These are phyloP conservation scores for Tricladium varicosporioides DNA, from an alignment of 2,329 filamentous ascomycete genomes.

Conservation along the genomic window DNA sequence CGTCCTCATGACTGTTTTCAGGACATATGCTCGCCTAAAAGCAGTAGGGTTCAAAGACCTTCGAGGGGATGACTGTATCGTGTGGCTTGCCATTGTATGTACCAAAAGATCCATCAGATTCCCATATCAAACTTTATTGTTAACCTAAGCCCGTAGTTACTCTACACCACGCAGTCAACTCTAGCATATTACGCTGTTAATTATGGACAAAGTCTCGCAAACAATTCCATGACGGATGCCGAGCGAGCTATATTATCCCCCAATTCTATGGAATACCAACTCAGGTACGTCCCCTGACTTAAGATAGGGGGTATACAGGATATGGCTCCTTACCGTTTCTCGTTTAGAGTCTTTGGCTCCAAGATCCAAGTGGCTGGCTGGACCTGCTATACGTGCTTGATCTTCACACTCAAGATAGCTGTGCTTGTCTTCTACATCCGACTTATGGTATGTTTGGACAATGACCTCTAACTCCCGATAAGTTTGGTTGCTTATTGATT, in stretches of 20 bases:
- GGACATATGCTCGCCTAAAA: conserved; percentile 48
- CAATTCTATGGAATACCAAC: conserved; percentile 43
- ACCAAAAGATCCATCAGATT: conserved; percentile 1
- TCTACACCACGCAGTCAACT: conserved; percentile 50
- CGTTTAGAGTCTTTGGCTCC: conserved; percentile 49
- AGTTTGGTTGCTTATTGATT: background rate
- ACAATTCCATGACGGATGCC: conserved; percentile 54
- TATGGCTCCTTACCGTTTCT: conserved; percentile 8
- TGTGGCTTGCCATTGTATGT: conserved; percentile 52
- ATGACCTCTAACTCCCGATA: background rate
- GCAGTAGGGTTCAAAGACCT: conserved; percentile 49
- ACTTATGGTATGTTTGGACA: conserved; percentile 41
- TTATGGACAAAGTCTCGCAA: conserved; percentile 50
- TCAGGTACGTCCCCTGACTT: conserved; percentile 20
- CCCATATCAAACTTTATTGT: background rate
- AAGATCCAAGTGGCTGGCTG: conserved; percentile 53
- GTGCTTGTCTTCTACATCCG: conserved; percentile 56
- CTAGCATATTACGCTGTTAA: conserved; percentile 49
- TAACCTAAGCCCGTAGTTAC: conserved; percentile 36
- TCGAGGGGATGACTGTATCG: conserved; percentile 57
- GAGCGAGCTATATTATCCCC: conserved; percentile 45
- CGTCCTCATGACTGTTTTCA: conserved; percentile 47
- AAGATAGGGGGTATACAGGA: background rate
- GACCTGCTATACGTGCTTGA: conserved; percentile 50
- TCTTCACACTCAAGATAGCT: conserved; percentile 54